Evolutionary conservation across 192 early-diverging fungal genomes (phyloP).

Genomic region (Diversispora eburnea): DNA sequence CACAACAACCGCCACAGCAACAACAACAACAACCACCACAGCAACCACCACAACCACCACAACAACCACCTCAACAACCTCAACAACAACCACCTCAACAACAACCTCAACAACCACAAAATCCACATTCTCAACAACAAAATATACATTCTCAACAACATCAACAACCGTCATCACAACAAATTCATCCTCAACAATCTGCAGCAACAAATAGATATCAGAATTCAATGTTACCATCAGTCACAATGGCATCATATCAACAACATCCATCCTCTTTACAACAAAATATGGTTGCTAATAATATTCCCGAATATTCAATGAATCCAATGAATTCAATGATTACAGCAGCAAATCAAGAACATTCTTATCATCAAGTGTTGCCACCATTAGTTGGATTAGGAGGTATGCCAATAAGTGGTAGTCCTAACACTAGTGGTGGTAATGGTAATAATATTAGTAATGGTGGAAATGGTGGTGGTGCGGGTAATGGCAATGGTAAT

Average conservation of each 20-base stretch:
- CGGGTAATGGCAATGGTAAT: neutral
- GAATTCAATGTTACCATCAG: neutral
- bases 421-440: neutral
- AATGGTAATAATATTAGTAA: neutral
- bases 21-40: neutral
- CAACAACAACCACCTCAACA: slow-evolving; percentile 11
- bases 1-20: neutral
- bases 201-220: neutral
- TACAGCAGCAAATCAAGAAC: neutral
- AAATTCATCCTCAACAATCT: slow-evolving; percentile 8
- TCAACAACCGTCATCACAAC: neutral
- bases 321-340: neutral
- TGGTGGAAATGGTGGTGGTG: neutral
- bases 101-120: neutral
- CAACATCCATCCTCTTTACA: slow-evolving; percentile 4
- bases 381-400: slow-evolving; percentile 13
- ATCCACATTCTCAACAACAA: neutral
- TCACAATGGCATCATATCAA: slow-evolving; percentile 5
- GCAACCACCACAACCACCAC: neutral
- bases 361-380: slow-evolving; percentile 8
- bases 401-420: neutral
- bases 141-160: neutral
- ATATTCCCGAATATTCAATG: slow-evolving; percentile 6
- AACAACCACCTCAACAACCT: slow-evolving; percentile 2
- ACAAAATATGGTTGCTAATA: neutral